Evolutionary conservation across 2,329 filamentous ascomycete genomes (phyloP).

Genomic region (Sporothrix schenckii): DNA sequence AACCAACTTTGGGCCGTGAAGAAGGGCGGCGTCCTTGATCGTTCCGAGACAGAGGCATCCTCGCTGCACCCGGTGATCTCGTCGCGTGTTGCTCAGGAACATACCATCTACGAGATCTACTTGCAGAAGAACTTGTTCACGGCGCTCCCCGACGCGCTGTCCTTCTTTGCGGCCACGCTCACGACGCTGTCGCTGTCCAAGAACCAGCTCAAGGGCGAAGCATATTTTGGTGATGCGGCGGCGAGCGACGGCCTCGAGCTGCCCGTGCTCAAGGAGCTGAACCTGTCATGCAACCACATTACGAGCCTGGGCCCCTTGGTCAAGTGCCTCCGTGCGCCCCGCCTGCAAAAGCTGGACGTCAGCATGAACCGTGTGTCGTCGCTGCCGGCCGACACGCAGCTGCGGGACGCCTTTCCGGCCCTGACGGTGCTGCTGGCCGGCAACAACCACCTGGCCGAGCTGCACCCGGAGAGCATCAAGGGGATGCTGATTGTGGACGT

Average conservation of each 20-base stretch:
- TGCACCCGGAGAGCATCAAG: conserved; percentile 71
- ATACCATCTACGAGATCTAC: conserved; percentile 60
- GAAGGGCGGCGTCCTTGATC: conserved; percentile 67
- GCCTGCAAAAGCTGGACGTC: conserved; percentile 75
- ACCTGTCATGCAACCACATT: conserved; percentile 73
- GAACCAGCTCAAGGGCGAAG: conserved; percentile 68
- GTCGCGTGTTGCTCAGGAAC: conserved; percentile 58
- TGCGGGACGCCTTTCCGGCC: conserved; percentile 69
- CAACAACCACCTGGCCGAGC: conserved; percentile 76
- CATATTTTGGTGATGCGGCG: conserved; percentile 56
- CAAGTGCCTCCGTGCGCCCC: conserved; percentile 69
- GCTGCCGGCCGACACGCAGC: conserved; percentile 57
- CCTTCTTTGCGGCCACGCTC: conserved; percentile 70
- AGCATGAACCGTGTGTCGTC: conserved; percentile 78
- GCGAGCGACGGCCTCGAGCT: conserved; percentile 66
- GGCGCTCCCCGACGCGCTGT: conserved; percentile 69
- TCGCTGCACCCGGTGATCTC: conserved; percentile 61
- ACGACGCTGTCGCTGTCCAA: conserved; percentile 73
- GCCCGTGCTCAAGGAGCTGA: conserved; percentile 75
- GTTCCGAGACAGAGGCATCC: conserved; percentile 66
- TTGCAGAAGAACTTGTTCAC: conserved; percentile 78
- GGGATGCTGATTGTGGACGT: conserved; percentile 78
- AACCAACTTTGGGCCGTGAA: conserved; percentile 59
- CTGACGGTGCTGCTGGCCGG: conserved; percentile 71
- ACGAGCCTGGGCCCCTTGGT: conserved; percentile 69